These are phyloP conservation scores for Gonapodya sp. DNA, from an alignment of 192 early-diverging fungal species.

Conservation along the genomic window DNA sequence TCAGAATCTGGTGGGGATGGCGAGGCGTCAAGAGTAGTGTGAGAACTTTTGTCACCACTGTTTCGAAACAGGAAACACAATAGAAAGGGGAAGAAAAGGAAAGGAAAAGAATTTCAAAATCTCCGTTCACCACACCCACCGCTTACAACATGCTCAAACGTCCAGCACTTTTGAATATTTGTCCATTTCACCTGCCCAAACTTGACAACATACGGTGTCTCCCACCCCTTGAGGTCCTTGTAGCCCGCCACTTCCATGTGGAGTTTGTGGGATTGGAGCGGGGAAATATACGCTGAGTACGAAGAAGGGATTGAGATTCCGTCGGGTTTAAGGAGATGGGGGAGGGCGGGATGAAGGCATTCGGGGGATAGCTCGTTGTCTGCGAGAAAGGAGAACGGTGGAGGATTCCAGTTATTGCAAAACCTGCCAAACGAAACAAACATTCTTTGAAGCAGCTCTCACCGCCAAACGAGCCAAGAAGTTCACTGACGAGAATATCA, in stretches of 20 bases:
- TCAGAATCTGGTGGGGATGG: neutral
- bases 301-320: constrained; percentile 86
- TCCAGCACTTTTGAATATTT: neutral
- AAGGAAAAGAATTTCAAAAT: neutral
- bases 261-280: constrained; percentile 78
- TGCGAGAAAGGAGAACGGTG: constrained; percentile 14
- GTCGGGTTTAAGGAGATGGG: constrained; percentile 51
- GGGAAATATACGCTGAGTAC: constrained; percentile 79
- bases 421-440: neutral
- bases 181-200: constrained; percentile 41
- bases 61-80: neutral
- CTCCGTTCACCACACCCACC: neutral
- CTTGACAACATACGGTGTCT: constrained; percentile 98
- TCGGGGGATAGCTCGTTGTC: constrained; percentile 99
- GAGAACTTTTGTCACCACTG: neutral
- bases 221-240: constrained; percentile 56
- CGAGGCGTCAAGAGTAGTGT: neutral
- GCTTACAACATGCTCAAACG: neutral
- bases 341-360: constrained; percentile 85
- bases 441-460: neutral
- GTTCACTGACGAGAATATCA: constrained; percentile 91
- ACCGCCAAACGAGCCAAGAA: constrained; percentile 90
- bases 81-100: neutral
- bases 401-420: neutral
- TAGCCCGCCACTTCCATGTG: constrained; percentile 60